Conservation (phyloP, 306 rosid species). For the Castanea mollissima region DNA sequence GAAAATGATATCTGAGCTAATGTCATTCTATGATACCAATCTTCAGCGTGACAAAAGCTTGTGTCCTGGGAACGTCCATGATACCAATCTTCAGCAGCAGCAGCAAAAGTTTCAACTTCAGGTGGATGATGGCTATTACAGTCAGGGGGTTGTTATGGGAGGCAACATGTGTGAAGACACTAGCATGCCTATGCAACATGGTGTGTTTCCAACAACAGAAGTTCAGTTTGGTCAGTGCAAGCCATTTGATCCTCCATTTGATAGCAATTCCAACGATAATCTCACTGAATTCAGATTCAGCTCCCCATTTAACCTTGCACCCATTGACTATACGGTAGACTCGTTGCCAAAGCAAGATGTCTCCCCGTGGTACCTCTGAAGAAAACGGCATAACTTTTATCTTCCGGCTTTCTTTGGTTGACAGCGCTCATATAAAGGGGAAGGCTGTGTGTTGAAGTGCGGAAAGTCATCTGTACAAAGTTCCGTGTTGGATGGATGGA, state of each 20-base stretch:
- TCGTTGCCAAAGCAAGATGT: slow-evolving; percentile 40
- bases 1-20: slow-evolving; percentile 47
- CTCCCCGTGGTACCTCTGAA: slow-evolving; percentile 45
- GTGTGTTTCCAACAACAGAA: slow-evolving; percentile 18
- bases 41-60: slow-evolving; percentile 27
- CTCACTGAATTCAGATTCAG: slow-evolving; percentile 29
- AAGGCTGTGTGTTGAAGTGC: slow-evolving; percentile 1
- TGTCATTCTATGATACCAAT: slow-evolving; percentile 43
- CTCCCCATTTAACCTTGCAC: slow-evolving; percentile 36
- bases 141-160: slow-evolving; percentile 27
- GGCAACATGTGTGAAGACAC: slow-evolving; percentile 19
- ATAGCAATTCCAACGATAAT: slow-evolving; percentile 15
- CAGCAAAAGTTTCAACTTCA: slow-evolving; percentile 27
- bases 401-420: not conserved
- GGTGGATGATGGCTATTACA: slow-evolving; percentile 22
- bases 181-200: slow-evolving; percentile 20
- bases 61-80: slow-evolving; percentile 18
- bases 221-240: slow-evolving; percentile 31
- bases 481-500: not conserved
- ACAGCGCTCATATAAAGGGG: slow-evolving; percentile 10
- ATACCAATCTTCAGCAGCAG: not conserved
- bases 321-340: slow-evolving; percentile 28
- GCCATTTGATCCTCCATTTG: slow-evolving; percentile 43
- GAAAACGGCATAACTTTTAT: not conserved
- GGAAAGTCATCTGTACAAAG: not conserved